phyloP scores from a whole-genome alignment of 345 rosid genomes.

The Rhizophora apiculata region DNA sequence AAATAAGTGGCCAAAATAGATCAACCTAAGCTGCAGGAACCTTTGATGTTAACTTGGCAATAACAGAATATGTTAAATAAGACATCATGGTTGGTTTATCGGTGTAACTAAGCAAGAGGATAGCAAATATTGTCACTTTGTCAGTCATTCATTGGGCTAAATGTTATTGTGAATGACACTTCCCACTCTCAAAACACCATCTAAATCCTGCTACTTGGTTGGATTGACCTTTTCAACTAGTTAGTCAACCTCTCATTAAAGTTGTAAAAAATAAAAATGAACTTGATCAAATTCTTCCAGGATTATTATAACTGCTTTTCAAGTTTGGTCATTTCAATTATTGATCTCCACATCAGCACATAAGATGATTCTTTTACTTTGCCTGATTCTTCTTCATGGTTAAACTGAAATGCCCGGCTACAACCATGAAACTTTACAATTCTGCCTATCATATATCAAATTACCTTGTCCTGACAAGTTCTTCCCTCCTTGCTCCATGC shows the following conservation, averaged over 20 bases:
- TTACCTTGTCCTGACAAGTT: too few relatives aligned
- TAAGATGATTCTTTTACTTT: too few relatives aligned
- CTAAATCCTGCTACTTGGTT: background rate
- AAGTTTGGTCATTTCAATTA: background rate
- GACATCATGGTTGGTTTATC: too few relatives aligned
- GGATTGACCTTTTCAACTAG: background rate
- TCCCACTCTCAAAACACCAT: background rate
- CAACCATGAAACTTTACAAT: background rate
- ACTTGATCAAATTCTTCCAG: background rate
- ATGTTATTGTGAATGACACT: too few relatives aligned
- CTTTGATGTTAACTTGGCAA: background rate
- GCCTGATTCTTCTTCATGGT: too few relatives aligned
- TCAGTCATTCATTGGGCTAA: too few relatives aligned
- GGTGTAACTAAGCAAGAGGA: too few relatives aligned
- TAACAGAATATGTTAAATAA: too few relatives aligned
- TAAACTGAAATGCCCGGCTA: background rate
- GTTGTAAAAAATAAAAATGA: background rate
- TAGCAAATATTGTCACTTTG: too few relatives aligned
- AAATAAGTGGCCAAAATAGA: background rate
- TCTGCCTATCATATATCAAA: too few relatives aligned
- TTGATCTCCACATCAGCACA: background rate
- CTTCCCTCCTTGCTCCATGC: too few relatives aligned
- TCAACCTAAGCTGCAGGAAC: background rate
- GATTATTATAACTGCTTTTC: constrained; percentile 2
- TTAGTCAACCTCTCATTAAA: background rate